Base-by-base conservation (phyloP, 176 grass and related monocot genomes). In the Elaeis guineensis region DNA sequence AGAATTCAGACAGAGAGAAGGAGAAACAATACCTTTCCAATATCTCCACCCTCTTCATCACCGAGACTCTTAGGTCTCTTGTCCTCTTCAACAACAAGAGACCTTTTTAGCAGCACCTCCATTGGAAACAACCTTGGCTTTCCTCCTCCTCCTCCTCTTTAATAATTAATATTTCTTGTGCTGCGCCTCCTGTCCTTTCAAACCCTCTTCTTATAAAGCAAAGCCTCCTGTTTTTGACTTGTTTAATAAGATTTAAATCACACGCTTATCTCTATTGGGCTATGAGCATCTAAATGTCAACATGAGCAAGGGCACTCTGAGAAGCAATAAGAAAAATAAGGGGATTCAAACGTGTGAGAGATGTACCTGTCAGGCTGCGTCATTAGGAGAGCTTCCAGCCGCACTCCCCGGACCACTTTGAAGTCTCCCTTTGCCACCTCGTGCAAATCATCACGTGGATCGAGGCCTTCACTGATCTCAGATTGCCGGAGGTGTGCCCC, bases 281-380 rank as follows among this genome's bases (percentile, higher is more conserved):
- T 48, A 48, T 61, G 59, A 58, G 21, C 67, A 69, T 26, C 21
- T 51, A 77, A 77, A 15, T 69, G 25, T 61, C 58, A 69, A 62
- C 66, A 51, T 25, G 52, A 59, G 21, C 52, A 75, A 59, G 66
- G 18, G 17, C 6, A 49, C 19, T 59, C 4, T 60, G 30, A 69
- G 48, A 2, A 66, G 21, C 25, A 64, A 22, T 25, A 22, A 63
- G 25, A 50, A 55, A 78, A 78, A 30, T 48, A 30, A 6, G 21
- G 18, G 67, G 77, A 67, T 59, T 80, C 83, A 82, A 83, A 95
- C 79, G 80, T 86, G 86, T 66, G 77, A 67, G 73, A 79, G 77
- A 71, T 95, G 77, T 30, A 30, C 28, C 68, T 84, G 62, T 77
- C 65, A 62, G 39, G 52, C 72, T 58, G 58, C 5, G 28, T 64